A percentile compares a stretch with the other conserved stretches of the same genome.
These are phyloP conservation scores for Leishmania tropica DNA, from an alignment of 208 protist species.

Conservation along the genomic window DNA sequence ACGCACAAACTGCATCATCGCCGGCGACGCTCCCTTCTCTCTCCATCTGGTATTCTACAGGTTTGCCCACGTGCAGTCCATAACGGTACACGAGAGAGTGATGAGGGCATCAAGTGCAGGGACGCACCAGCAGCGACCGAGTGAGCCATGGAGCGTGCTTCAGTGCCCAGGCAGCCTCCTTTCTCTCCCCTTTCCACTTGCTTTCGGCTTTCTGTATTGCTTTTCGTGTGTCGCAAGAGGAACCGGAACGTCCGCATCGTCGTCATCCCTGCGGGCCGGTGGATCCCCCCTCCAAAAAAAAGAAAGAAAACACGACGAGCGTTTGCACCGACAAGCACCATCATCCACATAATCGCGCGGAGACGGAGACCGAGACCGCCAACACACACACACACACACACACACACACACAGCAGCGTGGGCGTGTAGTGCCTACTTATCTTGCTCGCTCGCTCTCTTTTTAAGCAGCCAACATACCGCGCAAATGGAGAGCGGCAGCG, in stretches of 20 bases:
- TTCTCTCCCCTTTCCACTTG: too few species aligned
- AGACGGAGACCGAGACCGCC: background rate
- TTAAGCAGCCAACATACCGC: background rate
- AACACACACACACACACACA: background rate
- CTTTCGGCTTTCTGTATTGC: background rate
- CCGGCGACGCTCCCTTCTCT: background rate
- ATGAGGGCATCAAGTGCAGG: background rate
- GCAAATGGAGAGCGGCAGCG: constrained; percentile 79
- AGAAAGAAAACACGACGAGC: background rate
- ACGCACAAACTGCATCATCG: background rate
- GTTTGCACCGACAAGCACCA: background rate
- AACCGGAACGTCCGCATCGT: background rate
- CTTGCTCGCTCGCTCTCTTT: background rate
- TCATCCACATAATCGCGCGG: background rate
- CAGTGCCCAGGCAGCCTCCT: background rate
- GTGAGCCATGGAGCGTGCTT: background rate
- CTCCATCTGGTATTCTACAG: background rate
- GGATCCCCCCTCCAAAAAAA: too few species aligned
- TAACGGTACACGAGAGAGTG: background rate
- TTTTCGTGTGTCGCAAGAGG: background rate
- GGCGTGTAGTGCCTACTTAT: background rate
- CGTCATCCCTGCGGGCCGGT: background rate
- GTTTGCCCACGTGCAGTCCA: background rate
- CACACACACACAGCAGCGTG: background rate
- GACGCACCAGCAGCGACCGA: background rate